Conservation (phyloP, 177 flowering plant genomes). For the Telopea speciosissima region DNA sequence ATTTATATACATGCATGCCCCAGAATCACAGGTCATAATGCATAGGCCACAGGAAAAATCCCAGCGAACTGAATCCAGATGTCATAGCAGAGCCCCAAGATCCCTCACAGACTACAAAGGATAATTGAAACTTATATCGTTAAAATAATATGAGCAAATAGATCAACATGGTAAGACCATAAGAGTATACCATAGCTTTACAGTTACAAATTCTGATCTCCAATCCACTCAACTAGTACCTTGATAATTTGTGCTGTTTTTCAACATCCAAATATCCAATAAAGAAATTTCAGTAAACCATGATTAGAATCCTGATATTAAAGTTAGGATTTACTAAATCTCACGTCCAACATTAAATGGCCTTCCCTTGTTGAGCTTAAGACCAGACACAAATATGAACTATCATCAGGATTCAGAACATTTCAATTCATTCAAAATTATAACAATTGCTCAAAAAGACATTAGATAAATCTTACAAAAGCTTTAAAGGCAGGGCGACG, state of each 20-base stretch:
- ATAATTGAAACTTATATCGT: no score
- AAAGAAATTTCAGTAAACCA: neutral
- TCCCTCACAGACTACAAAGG: no score
- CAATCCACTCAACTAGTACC: neutral
- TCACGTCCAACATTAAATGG: no score
- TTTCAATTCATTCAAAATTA: neutral
- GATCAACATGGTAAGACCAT: neutral
- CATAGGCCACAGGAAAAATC: neutral
- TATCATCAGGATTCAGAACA: neutral
- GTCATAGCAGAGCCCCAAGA: neutral
- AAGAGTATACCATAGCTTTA: neutral
- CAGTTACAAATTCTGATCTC: neutral
- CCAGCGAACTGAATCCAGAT: neutral
- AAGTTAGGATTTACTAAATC: neutral
- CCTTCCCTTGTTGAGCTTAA: no score
- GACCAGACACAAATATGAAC: no score
- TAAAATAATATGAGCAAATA: no score
- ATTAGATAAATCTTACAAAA: slow-evolving; percentile 40
- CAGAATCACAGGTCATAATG: neutral
- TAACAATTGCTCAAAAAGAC: neutral
- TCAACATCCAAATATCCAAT: neutral
- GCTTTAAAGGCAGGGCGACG: slow-evolving; percentile 86
- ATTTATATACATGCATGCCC: neutral
- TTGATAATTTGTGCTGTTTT: neutral
- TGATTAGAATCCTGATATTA: neutral